phyloP scores from a whole-genome alignment of 345 rosid species.

The Citrus glauca region DNA sequence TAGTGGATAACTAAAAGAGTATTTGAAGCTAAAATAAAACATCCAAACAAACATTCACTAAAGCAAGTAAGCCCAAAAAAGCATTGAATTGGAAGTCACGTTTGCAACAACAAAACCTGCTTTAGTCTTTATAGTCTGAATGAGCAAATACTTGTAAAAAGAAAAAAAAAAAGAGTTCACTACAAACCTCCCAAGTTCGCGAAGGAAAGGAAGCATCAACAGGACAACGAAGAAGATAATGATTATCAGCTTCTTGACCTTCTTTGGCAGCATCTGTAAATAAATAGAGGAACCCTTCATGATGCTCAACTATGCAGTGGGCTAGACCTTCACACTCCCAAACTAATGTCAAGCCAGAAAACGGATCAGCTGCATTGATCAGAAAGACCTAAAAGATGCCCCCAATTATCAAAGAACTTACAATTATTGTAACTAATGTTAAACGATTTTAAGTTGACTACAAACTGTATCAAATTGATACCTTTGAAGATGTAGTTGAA shows the following conservation, averaged over 20 bases:
- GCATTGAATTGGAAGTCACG: neutral
- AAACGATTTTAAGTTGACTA: neutral
- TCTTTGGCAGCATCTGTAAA: slow-evolving; percentile 79
- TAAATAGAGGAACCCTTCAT: slow-evolving; percentile 71
- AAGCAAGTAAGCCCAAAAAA: slow-evolving; percentile 4
- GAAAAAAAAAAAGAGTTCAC: slow-evolving; percentile 7
- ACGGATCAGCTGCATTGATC: slow-evolving; percentile 88
- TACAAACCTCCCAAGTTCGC: slow-evolving; percentile 79
- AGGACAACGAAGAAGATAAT: slow-evolving; percentile 73
- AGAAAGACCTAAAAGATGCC: slow-evolving; percentile 83
- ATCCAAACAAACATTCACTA: neutral
- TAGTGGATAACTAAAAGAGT: neutral
- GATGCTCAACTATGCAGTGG: slow-evolving; percentile 93
- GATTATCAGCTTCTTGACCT: slow-evolving; percentile 56
- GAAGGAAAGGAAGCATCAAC: slow-evolving; percentile 44
- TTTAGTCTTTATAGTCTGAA: neutral
- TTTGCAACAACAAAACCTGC: neutral
- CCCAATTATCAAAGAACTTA: slow-evolving; percentile 16
- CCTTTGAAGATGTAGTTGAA: slow-evolving; percentile 78
- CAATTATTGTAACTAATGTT: slow-evolving; percentile 3
- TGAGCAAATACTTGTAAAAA: neutral
- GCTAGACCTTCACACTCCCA: slow-evolving; percentile 86
- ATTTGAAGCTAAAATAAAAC: neutral
- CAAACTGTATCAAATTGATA: slow-evolving; percentile 21
- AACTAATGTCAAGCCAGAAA: slow-evolving; percentile 63